Percentiles rank a stretch among this genome's conserved stretches.
These are phyloP conservation scores for Cladophialophora bantiana DNA, from an alignment of 2,329 filamentous ascomycete species.

Conservation along the genomic window DNA sequence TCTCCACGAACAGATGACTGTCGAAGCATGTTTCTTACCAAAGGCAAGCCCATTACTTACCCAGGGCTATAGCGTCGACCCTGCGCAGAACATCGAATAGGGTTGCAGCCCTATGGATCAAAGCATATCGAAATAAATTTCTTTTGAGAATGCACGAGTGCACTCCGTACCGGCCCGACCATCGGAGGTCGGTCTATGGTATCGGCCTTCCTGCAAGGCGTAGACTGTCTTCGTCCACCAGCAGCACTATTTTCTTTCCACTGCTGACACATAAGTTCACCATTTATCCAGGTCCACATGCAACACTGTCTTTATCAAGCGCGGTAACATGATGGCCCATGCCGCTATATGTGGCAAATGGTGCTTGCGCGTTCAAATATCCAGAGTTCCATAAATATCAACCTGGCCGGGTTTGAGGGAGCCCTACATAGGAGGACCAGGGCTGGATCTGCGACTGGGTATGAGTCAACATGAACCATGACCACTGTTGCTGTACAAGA, in stretches of 20 bases:
- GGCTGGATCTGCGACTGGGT: not conserved
- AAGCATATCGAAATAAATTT: not conserved
- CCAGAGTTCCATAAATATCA: not conserved
- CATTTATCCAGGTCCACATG: not conserved
- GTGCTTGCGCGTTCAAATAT: not conserved
- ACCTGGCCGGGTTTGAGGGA: not conserved
- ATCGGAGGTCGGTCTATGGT: not conserved
- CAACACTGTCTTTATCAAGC: not conserved
- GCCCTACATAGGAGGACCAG: not conserved
- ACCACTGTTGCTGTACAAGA: not conserved
- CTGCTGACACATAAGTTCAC: not conserved
- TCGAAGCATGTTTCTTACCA: not conserved
- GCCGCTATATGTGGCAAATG: not conserved
- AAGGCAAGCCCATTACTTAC: not conserved
- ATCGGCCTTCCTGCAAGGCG: not conserved
- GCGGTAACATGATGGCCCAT: not conserved
- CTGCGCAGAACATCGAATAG: not conserved
- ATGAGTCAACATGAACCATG: not conserved
- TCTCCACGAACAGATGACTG: not conserved
- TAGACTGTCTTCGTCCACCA: not conserved
- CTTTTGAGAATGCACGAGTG: not conserved
- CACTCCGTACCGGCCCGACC: not conserved
- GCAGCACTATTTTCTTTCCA: not conserved
- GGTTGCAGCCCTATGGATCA: not conserved
- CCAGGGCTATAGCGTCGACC: not conserved